phyloP scores from a whole-genome alignment of 2,329 filamentous ascomycete genomes.

The Scedosporium aurantiacum region DNA sequence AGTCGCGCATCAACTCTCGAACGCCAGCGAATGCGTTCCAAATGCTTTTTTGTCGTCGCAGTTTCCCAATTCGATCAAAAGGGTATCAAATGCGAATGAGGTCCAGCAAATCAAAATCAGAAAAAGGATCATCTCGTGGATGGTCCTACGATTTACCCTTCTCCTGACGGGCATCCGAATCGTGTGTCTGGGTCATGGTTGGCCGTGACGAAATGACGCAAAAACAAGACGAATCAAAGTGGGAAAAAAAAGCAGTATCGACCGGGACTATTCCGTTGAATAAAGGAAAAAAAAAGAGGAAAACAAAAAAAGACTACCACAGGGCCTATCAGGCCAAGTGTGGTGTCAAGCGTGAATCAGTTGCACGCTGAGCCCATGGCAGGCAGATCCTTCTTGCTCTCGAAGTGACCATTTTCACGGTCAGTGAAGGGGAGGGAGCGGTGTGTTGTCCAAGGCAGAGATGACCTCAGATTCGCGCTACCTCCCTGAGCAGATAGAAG shows the following conservation, averaged over 20 bases:
- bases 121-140: conserved; percentile 16
- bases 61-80: conserved; percentile 15
- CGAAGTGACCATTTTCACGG: conserved; percentile 10
- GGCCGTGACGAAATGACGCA: conserved; percentile 5
- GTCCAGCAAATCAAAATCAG: conserved; percentile 10
- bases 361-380: background rate
- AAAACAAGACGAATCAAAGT: conserved; percentile 14
- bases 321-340: background rate
- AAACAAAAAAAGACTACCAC: conserved; percentile 6
- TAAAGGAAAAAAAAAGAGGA: conserved; percentile 14
- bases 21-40: background rate
- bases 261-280: conserved; percentile 1
- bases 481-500: background rate
- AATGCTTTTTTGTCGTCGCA: conserved; percentile 22
- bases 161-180: background rate
- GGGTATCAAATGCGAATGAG: conserved; percentile 14
- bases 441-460: background rate
- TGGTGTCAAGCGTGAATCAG: background rate
- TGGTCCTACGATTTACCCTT: conserved; percentile 12
- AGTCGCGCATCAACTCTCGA: conserved; percentile 1
- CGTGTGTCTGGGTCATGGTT: background rate
- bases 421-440: background rate
- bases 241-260: conserved; percentile 12
- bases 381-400: conserved; percentile 11
- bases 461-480: background rate